Percentiles rank a stretch among this genome's conserved stretches.
Conservation (phyloP, 2,329 filamentous ascomycete species). For the Aureobasidium musti region DNA sequence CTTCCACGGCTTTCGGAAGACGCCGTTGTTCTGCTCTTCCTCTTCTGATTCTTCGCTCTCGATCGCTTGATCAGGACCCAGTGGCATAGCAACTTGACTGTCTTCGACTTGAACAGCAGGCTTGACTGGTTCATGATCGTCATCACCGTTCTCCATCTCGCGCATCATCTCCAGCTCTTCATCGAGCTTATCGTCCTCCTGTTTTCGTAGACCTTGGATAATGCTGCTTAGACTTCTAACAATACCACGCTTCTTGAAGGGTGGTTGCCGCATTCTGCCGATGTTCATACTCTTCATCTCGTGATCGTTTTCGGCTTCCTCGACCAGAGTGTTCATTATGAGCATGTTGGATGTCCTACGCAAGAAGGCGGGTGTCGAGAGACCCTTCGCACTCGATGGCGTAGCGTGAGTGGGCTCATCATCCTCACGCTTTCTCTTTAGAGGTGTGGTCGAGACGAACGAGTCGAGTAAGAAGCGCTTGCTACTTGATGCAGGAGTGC, state of each 20-base stretch:
- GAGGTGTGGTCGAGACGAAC: slow-evolving; percentile 61
- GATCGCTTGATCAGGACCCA: slow-evolving; percentile 48
- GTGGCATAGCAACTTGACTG: slow-evolving; percentile 48
- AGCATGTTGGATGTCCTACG: slow-evolving; percentile 51
- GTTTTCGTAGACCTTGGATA: slow-evolving; percentile 67
- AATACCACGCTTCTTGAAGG: slow-evolving; percentile 52
- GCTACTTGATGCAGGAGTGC: slow-evolving; percentile 56
- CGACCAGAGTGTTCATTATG: slow-evolving; percentile 57
- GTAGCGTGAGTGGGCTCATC: slow-evolving; percentile 58
- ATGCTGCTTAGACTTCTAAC: slow-evolving; percentile 72
- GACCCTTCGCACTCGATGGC: slow-evolving; percentile 56
- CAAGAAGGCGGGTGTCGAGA: slow-evolving; percentile 72
- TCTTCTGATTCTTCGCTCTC: slow-evolving; percentile 61
- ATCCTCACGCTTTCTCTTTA: slow-evolving; percentile 51
- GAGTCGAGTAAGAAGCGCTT: slow-evolving; percentile 64
- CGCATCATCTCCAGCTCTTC: slow-evolving; percentile 73
- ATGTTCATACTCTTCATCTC: slow-evolving; percentile 17
- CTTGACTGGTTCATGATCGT: slow-evolving; percentile 31
- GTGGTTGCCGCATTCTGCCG: slow-evolving; percentile 34
- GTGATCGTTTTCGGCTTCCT: slow-evolving; percentile 56
- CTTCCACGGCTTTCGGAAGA: slow-evolving; percentile 67
- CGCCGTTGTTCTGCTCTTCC: slow-evolving; percentile 53
- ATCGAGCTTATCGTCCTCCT: slow-evolving; percentile 69
- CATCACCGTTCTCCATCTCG: slow-evolving; percentile 62
- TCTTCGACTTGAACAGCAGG: slow-evolving; percentile 46